These are phyloP conservation scores for Hippophae tibetana DNA, from an alignment of 306 rosid species.

Conservation along the genomic window DNA sequence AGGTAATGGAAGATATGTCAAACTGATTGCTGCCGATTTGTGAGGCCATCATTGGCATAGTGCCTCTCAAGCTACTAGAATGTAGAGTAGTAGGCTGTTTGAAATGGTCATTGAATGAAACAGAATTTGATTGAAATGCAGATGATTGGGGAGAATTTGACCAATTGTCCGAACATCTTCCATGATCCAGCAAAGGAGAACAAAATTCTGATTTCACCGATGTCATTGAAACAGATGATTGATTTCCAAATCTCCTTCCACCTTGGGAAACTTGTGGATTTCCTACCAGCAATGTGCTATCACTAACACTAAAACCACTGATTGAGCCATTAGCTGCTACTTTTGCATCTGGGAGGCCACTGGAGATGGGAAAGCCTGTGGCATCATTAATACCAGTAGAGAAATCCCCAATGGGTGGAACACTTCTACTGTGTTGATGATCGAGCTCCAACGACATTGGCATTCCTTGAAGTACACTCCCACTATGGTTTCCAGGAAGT, in stretches of 20 bases:
- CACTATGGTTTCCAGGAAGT: constrained; percentile 40
- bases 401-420: constrained; percentile 27
- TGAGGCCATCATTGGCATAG: constrained; percentile 30
- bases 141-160: constrained; percentile 47
- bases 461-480: constrained; percentile 43
- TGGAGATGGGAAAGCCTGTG: constrained; percentile 40
- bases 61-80: constrained; percentile 25
- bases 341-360: constrained; percentile 39
- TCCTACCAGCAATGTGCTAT: constrained; percentile 33
- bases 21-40: constrained; percentile 31
- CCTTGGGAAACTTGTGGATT: constrained; percentile 35
- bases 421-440: constrained; percentile 35
- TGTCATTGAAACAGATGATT: constrained; percentile 32
- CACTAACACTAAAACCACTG: constrained; percentile 26
- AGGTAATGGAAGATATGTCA: constrained; percentile 37
- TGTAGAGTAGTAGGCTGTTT: constrained; percentile 29
- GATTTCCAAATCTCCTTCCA: constrained; percentile 36
- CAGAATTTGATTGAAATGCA: constrained; percentile 39
- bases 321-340: constrained; percentile 20
- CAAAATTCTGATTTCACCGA: constrained; percentile 45
- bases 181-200: constrained; percentile 37
- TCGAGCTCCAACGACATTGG: constrained; percentile 42
- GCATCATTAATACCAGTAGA: constrained; percentile 30
- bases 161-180: constrained; percentile 51
- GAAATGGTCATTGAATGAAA: constrained; percentile 32